Base-by-base conservation (phyloP, 1,284 basidiomycete species). In the Apiotrichum porosum region DNA sequence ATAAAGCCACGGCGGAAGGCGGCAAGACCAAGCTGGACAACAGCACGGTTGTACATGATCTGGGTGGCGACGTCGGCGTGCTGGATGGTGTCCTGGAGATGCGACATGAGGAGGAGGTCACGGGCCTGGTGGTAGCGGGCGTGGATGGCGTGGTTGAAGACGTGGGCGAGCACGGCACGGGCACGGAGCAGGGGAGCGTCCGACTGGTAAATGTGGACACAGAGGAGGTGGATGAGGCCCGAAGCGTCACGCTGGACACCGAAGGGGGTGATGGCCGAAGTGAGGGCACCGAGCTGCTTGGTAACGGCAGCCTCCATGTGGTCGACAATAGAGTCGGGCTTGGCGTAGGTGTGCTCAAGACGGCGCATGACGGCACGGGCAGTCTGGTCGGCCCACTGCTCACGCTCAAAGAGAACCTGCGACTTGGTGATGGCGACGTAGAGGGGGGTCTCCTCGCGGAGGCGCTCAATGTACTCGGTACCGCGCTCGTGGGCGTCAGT, bases 91-190 rank as follows among this genome's bases (percentile, higher is more conserved):
- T 97, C 94, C 73, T 98, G 94, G 39, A 98, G 80, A 73, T 98
- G 95, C 13, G 91, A 97, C 95, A 98, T 98, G 58, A 98, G 78
- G 42, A 99, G 78, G 86, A 98, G 93, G 76, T 99, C 95, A 33
- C 95, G 88, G 9, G 95, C 90, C 36, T 88, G 89, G 78, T 97
- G 83, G 78, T 93, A 98, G 69, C 97, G 87, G 66, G 94, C 95
- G 74, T 95, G 90, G 28, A 97, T 81, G 22, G 93, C 94, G 69
- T 94, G 86, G 75, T 95, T 91, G 75, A 93, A 99, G 69, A 98
- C 92, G 72, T 98, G 95, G 70, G 85, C 88, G 45, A 99, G 84
- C 83, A 98, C 93, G 9, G 95, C 94, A 54, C 95, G 86, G 21
- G 93, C 97, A 52, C 93, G 86, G 51, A 97, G 79, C 47, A 97